A percentile compares a stretch with the other conserved stretches of the same genome.
Conservation (phyloP, 352 stramenopile genomes). For the Pythium pyrilobum region DNA sequence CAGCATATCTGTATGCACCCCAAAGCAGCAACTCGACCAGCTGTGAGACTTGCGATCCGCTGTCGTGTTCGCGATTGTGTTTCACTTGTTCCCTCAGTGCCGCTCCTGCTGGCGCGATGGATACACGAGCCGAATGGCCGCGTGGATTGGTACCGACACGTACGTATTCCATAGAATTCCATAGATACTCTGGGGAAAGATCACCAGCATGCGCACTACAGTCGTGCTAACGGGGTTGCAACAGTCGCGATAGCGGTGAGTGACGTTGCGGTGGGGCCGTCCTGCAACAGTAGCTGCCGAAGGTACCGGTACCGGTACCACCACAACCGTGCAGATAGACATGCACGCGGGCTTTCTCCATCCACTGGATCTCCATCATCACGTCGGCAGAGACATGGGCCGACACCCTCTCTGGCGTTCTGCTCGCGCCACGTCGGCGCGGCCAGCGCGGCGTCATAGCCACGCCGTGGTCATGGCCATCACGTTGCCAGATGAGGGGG, state of each 20-base stretch:
- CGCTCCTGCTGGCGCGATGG: too few relatives aligned
- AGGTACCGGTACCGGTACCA: too few relatives aligned
- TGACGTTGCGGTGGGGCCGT: too few relatives aligned
- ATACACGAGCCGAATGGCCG: too few relatives aligned
- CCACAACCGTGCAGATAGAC: constrained; percentile 7
- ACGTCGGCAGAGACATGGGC: constrained; percentile 13
- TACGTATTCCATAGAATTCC: too few relatives aligned
- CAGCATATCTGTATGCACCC: constrained; percentile 10
- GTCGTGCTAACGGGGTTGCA: too few relatives aligned
- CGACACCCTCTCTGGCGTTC: not conserved
- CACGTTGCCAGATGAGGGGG: constrained; percentile 7
- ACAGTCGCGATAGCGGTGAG: too few relatives aligned
- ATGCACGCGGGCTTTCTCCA: not conserved
- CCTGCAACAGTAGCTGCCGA: too few relatives aligned
- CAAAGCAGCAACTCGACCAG: constrained; percentile 3
- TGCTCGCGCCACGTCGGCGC: constrained; percentile 5
- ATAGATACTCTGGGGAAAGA: too few relatives aligned
- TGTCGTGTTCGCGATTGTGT: constrained; percentile 1
- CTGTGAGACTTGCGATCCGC: not conserved
- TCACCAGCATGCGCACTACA: too few relatives aligned
- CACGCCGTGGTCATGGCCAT: not conserved
- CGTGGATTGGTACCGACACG: too few relatives aligned
- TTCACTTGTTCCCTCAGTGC: too few relatives aligned
- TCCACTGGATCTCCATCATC: not conserved
- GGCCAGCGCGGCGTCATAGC: constrained; percentile 1